Conservation (phyloP, 2,329 filamentous ascomycete species). For the Cryphonectria naterciae region DNA sequence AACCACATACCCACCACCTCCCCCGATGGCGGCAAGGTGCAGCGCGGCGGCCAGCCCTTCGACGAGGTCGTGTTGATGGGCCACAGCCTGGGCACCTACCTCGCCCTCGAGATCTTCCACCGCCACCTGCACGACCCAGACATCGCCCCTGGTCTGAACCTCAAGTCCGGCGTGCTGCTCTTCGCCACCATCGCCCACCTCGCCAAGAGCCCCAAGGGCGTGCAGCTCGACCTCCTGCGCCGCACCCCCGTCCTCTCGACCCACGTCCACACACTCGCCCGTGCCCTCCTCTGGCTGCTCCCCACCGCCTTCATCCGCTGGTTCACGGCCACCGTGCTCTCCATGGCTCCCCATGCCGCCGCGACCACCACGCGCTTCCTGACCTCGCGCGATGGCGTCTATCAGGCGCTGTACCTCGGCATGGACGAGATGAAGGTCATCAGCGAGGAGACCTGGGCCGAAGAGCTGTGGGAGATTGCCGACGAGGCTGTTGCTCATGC, state of each 20-base stretch:
- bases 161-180: slow-evolving; percentile 64
- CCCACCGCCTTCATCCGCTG: slow-evolving; percentile 46
- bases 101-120: slow-evolving; percentile 69
- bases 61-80: slow-evolving; percentile 69
- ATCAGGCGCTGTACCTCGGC: slow-evolving; percentile 63
- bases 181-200: slow-evolving; percentile 79
- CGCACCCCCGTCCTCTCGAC: slow-evolving; percentile 47
- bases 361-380: slow-evolving; percentile 58
- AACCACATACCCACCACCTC: slow-evolving; percentile 33
- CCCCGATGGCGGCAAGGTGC: slow-evolving; percentile 32
- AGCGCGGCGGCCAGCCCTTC: slow-evolving; percentile 45
- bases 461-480: slow-evolving; percentile 55
- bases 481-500: slow-evolving; percentile 35
- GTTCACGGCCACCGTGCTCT: slow-evolving; percentile 48
- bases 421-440: slow-evolving; percentile 65
- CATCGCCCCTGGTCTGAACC: slow-evolving; percentile 43
- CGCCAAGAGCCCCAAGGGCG: slow-evolving; percentile 63
- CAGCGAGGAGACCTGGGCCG: slow-evolving; percentile 49
- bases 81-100: slow-evolving; percentile 76
- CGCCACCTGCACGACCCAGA: slow-evolving; percentile 50
- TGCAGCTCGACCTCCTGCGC: slow-evolving; percentile 51
- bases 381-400: slow-evolving; percentile 59
- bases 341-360: slow-evolving; percentile 54
- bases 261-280: slow-evolving; percentile 47
- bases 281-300: slow-evolving; percentile 46